These are phyloP conservation scores for Vitis hybrid DNA, from an alignment of 177 flowering plant genomes.

Conservation along the genomic window DNA sequence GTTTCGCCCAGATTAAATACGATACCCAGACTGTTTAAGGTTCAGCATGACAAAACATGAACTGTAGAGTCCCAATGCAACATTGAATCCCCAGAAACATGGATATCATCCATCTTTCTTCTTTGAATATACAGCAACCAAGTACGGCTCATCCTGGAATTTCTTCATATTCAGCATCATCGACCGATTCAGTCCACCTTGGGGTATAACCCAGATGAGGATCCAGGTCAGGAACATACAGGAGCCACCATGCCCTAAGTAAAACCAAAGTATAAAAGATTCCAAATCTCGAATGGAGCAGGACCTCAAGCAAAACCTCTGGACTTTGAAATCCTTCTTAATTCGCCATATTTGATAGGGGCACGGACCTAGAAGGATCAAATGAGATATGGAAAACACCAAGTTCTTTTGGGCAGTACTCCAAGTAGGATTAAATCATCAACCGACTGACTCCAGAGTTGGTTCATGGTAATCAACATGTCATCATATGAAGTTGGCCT, in stretches of 20 bases:
- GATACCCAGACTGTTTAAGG: constrained; percentile 92
- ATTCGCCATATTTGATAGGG: constrained; percentile 68
- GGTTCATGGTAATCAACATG: too few species aligned
- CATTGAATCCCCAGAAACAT: constrained; percentile 94
- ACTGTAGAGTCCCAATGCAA: constrained; percentile 64
- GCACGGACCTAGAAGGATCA: constrained; percentile 71
- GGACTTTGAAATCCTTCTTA: constrained; percentile 49
- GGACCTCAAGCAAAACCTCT: constrained; percentile 66
- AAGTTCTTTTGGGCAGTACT: constrained; percentile 2
- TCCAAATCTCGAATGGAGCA: too few species aligned
- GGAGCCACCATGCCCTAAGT: too few species aligned
- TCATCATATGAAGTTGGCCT: too few species aligned
- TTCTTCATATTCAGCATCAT: too few species aligned
- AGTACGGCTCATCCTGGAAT: constrained; percentile 71
- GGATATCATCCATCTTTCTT: constrained; percentile 43
- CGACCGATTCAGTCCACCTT: too few species aligned
- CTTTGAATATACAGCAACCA: constrained; percentile 88
- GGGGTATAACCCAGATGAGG: too few species aligned
- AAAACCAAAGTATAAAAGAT: too few species aligned
- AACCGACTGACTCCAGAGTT: too few species aligned
- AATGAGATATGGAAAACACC: constrained; percentile 64
- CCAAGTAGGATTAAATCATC: too few species aligned
- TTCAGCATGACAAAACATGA: constrained; percentile 93
- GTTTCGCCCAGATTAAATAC: constrained; percentile 99
- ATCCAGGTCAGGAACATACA: too few species aligned